These are phyloP conservation scores for Chlorella sp. DNA, from an alignment of 139 green algal genomes.

Conservation along the genomic window DNA sequence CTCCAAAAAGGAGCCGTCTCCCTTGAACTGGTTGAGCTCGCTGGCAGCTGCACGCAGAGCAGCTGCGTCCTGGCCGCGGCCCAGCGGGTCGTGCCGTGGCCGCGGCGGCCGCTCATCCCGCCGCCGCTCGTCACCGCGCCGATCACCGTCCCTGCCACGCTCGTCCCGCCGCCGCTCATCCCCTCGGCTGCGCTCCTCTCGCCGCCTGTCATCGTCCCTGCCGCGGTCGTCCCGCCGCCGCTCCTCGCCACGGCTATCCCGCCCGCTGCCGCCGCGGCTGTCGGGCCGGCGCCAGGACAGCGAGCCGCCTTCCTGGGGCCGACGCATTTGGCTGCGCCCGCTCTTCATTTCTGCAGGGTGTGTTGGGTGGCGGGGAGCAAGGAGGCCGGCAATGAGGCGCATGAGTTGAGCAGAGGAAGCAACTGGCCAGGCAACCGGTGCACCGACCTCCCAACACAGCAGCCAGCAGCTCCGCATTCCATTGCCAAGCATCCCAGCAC, in stretches of 20 bases:
- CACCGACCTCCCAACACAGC: no score
- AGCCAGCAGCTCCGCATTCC: no score
- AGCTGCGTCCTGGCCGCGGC: not conserved
- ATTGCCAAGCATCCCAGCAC: no score
- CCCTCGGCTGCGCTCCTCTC: not conserved
- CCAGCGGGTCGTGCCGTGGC: conserved; percentile 12
- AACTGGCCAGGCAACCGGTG: no score
- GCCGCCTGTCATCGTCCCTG: not conserved
- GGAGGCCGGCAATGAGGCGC: no score
- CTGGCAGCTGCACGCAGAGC: conserved; percentile 43
- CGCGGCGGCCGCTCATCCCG: not conserved
- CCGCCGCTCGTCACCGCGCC: not conserved
- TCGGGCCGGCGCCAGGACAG: conserved; percentile 53
- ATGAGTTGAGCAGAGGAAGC: no score
- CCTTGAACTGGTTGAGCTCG: conserved; percentile 72
- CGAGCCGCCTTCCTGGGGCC: conserved; percentile 43
- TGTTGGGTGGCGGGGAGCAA: no score
- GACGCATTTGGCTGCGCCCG: conserved; percentile 60
- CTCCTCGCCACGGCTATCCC: not conserved
- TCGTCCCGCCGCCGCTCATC: not conserved
- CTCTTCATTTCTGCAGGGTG: conserved; percentile 10
- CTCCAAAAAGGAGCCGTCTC: conserved; percentile 83
- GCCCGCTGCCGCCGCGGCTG: not conserved
- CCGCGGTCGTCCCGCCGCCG: conserved; percentile 32
- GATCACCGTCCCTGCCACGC: not conserved